phyloP scores from a whole-genome alignment of 805 yeast species.

The Lachancea dasiensis region DNA sequence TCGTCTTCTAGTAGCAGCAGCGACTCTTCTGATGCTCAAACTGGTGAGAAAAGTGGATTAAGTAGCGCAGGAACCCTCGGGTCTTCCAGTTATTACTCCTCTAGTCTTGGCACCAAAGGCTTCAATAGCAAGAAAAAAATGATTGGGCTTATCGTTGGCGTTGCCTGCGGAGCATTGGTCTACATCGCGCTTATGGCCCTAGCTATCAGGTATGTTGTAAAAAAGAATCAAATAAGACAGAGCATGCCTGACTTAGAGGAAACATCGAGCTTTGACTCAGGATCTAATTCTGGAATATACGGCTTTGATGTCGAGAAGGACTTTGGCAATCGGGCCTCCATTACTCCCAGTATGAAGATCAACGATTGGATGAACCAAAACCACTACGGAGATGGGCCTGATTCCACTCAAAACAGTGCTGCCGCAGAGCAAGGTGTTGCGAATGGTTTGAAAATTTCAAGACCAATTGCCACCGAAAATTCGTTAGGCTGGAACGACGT shows the following conservation, averaged over 20 bases:
- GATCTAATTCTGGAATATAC: conserved; percentile 11
- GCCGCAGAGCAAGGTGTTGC: conserved; percentile 10
- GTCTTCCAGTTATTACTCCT: conserved; percentile 20
- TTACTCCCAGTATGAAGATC: conserved; percentile 27
- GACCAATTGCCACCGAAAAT: conserved; percentile 64
- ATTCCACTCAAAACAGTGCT: conserved; percentile 18
- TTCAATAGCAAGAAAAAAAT: conserved; percentile 38
- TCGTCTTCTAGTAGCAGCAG: conserved; percentile 11
- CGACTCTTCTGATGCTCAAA: conserved; percentile 8
- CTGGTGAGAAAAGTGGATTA: conserved; percentile 21
- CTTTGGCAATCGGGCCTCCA: conserved; percentile 15
- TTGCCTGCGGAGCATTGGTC: conserved; percentile 66
- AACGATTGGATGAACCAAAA: conserved; percentile 32
- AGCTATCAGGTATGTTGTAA: conserved; percentile 45
- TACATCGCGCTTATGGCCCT: conserved; percentile 58
- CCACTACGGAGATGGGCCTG: conserved; percentile 17
- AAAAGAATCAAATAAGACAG: conserved; percentile 26
- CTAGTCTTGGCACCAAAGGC: conserved; percentile 15
- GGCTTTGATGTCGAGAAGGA: conserved; percentile 7
- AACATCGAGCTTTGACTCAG: conserved; percentile 13
- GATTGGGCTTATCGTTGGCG: conserved; percentile 78
- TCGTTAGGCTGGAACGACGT: conserved; percentile 60
- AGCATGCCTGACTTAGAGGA: conserved; percentile 19
- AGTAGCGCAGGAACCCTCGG: conserved; percentile 14
- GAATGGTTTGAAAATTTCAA: conserved; percentile 43